Percentiles rank a stretch among this genome's conserved stretches.
Conservation (phyloP, 805 yeast species). For the Yamadazyma akitaensis region DNA sequence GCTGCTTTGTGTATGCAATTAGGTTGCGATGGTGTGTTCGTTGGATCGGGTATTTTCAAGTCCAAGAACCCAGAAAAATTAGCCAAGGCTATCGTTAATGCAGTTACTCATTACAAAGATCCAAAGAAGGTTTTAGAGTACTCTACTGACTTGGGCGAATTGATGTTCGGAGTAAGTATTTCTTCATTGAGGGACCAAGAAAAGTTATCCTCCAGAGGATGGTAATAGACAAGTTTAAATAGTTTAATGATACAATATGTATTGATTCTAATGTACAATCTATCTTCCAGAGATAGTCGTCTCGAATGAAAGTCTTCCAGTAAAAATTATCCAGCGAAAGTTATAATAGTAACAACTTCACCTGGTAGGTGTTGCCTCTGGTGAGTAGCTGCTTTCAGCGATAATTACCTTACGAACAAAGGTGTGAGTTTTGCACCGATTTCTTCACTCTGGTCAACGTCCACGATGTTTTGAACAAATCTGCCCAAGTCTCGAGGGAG, state of each 20-base stretch:
- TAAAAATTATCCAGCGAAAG: too few species aligned
- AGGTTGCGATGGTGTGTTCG: constrained; percentile 34
- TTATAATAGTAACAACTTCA: too few species aligned
- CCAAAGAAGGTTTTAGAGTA: constrained; percentile 58
- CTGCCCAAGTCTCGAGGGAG: constrained; percentile 33
- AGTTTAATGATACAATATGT: not conserved
- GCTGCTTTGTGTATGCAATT: constrained; percentile 71
- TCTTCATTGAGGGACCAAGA: constrained; percentile 46
- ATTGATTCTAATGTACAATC: not conserved
- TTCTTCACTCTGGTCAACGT: constrained; percentile 19
- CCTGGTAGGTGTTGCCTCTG: too few species aligned
- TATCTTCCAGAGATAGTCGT: not conserved
- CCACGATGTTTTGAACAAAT: constrained; percentile 35
- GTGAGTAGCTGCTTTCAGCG: too few species aligned
- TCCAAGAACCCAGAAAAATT: constrained; percentile 68
- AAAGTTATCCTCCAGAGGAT: constrained; percentile 50
- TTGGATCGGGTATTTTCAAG: constrained; percentile 69
- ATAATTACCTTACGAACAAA: constrained; percentile 8
- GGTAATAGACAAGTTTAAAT: constrained; percentile 30
- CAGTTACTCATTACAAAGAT: constrained; percentile 68
- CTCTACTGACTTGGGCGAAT: constrained; percentile 68
- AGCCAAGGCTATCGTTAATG: constrained; percentile 77
- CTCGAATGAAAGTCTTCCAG: too few species aligned
- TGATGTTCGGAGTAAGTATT: constrained; percentile 71
- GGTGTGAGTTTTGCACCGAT: constrained; percentile 15